Evolutionary conservation across 2,329 filamentous ascomycete genomes (phyloP).

Genomic region (Phialophora chinensis): DNA sequence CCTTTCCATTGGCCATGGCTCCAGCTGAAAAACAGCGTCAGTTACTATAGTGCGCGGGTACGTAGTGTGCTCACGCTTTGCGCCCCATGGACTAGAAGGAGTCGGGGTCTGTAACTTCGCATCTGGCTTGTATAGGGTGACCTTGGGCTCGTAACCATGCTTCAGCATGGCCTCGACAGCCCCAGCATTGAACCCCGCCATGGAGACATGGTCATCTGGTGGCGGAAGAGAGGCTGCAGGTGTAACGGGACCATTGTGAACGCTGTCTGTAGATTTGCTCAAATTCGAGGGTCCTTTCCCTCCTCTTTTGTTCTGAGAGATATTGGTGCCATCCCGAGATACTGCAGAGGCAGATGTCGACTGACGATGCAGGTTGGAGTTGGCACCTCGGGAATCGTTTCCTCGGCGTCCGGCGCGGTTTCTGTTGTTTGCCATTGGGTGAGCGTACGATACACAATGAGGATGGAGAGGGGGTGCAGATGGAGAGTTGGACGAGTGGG

Average conservation of each 20-base stretch:
- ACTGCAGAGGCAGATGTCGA: constrained; percentile 24
- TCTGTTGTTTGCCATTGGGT: constrained; percentile 29
- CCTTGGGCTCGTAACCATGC: constrained; percentile 49
- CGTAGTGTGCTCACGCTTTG: constrained; percentile 48
- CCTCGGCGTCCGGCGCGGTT: constrained; percentile 33
- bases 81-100: constrained; percentile 49
- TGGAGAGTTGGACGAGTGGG: constrained; percentile 42
- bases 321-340: constrained; percentile 32
- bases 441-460: constrained; percentile 11
- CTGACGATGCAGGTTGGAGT: constrained; percentile 30
- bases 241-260: constrained; percentile 27
- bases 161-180: constrained; percentile 51
- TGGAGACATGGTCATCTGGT: constrained; percentile 50
- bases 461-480: constrained; percentile 20
- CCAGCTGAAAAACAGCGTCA: constrained; percentile 47
- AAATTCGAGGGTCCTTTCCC: constrained; percentile 27
- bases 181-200: constrained; percentile 51
- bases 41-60: constrained; percentile 7
- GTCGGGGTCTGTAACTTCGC: constrained; percentile 26
- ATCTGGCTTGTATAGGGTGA: constrained; percentile 47
- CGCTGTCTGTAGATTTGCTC: constrained; percentile 26
- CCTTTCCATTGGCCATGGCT: constrained; percentile 55
- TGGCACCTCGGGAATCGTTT: constrained; percentile 31
- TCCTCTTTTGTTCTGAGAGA: constrained; percentile 32
- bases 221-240: constrained; percentile 17